Percentiles rank a stretch among this genome's conserved stretches.
Conservation (phyloP, 2,329 filamentous ascomycete genomes). For the Hypoxylon sp. region DNA sequence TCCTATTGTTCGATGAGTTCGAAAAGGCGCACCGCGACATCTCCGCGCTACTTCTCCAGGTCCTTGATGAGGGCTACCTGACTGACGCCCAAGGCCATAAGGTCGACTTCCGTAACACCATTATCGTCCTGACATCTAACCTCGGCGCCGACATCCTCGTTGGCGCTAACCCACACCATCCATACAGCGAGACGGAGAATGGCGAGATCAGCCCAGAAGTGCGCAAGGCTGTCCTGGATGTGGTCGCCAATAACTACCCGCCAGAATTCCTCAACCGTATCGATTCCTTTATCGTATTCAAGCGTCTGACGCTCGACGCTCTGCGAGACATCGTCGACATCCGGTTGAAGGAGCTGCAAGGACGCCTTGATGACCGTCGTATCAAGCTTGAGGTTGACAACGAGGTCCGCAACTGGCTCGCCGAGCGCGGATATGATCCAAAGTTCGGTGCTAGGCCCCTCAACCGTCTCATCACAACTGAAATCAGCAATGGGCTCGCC, state of each 20-base stretch:
- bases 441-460: slow-evolving; percentile 91
- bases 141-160: slow-evolving; percentile 93
- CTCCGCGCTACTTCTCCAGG: slow-evolving; percentile 90
- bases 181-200: slow-evolving; percentile 72
- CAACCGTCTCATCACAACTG: slow-evolving; percentile 89
- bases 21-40: slow-evolving; percentile 98
- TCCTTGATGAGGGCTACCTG: slow-evolving; percentile 95
- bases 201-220: slow-evolving; percentile 81
- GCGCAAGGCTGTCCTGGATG: slow-evolving; percentile 87
- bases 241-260: slow-evolving; percentile 81
- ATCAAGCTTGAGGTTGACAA: slow-evolving; percentile 81
- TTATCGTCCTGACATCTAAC: slow-evolving; percentile 97
- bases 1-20: slow-evolving; percentile 96
- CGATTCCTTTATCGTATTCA: slow-evolving; percentile 97
- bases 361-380: slow-evolving; percentile 85
- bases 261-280: slow-evolving; percentile 98
- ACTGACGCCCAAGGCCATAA: slow-evolving; percentile 97
- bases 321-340: slow-evolving; percentile 96
- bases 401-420: slow-evolving; percentile 87
- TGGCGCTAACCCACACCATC: slow-evolving; percentile 76
- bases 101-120: slow-evolving; percentile 95
- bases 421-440: slow-evolving; percentile 90
- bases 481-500: slow-evolving; percentile 90
- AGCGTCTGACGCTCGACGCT: slow-evolving; percentile 82
- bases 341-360: slow-evolving; percentile 85